These are phyloP conservation scores for Elongisporangium senticosum DNA, from an alignment of 352 stramenopile species.

Conservation along the genomic window DNA sequence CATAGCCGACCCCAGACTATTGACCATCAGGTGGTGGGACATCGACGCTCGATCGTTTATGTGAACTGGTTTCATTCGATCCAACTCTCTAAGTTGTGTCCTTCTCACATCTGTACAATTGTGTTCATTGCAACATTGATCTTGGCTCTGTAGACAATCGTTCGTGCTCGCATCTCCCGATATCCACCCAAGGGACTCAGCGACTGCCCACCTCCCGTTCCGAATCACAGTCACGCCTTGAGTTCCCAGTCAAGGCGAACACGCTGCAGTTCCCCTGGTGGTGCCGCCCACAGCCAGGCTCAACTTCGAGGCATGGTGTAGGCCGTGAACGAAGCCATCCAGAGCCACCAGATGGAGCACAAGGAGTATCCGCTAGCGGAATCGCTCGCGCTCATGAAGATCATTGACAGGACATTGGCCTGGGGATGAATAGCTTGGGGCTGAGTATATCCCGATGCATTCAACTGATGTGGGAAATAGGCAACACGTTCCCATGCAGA, in stretches of 20 bases:
- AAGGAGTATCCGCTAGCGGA: conserved; percentile 54
- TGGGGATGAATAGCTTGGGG: conserved; percentile 11
- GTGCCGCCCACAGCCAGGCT: conserved; percentile 3
- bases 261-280: conserved; percentile 14
- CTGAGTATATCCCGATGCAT: too few relatives aligned
- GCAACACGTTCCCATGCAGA: too few relatives aligned
- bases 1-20: conserved; percentile 2
- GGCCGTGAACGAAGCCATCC: conserved; percentile 34
- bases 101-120: too few relatives aligned
- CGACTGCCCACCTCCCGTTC: conserved; percentile 13
- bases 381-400: conserved; percentile 48
- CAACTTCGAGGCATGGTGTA: conserved; percentile 18
- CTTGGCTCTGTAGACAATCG: too few relatives aligned
- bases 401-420: conserved; percentile 69
- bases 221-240: conserved; percentile 14
- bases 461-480: too few relatives aligned
- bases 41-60: neutral
- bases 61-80: too few relatives aligned
- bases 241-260: conserved; percentile 7
- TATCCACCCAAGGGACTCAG: too few relatives aligned
- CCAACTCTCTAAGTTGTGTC: too few relatives aligned
- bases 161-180: too few relatives aligned
- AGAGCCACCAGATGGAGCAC: conserved; percentile 25
- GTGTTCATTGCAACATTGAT: too few relatives aligned
- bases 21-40: conserved; percentile 2